Conservation (phyloP, 2,329 filamentous ascomycete genomes). For the Penicillium decumbens region DNA sequence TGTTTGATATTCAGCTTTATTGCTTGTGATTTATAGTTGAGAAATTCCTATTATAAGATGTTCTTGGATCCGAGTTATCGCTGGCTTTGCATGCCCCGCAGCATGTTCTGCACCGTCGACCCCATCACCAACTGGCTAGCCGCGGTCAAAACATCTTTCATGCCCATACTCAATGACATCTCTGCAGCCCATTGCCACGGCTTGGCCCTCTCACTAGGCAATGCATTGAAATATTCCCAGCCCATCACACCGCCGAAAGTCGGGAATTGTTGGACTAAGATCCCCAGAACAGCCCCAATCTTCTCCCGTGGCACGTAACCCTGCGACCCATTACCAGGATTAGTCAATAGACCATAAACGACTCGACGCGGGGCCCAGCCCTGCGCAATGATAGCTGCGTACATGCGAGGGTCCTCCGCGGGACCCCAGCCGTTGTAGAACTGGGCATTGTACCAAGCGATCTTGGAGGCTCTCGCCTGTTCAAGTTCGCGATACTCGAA, state of each 20-base stretch:
- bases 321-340: conserved; percentile 63
- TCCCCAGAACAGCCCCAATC: conserved; percentile 54
- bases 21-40: neutral
- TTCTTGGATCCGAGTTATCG: neutral
- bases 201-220: conserved; percentile 57
- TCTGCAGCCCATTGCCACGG: conserved; percentile 76
- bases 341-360: conserved; percentile 76
- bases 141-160: conserved; percentile 37
- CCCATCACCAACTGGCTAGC: conserved; percentile 29
- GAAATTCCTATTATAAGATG: no score
- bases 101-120: conserved; percentile 28
- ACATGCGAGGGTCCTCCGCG: conserved; percentile 48
- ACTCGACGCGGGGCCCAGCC: conserved; percentile 72
- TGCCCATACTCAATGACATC: conserved; percentile 53
- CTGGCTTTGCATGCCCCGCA: conserved; percentile 26
- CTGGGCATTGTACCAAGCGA: conserved; percentile 85
- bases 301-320: conserved; percentile 59
- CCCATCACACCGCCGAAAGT: conserved; percentile 84
- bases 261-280: conserved; percentile 57
- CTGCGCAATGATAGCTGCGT: conserved; percentile 40
- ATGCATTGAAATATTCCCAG: conserved; percentile 90
- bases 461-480: conserved; percentile 57
- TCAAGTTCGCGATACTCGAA: conserved; percentile 77
- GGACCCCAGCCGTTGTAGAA: conserved; percentile 91
- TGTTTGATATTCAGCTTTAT: neutral